phyloP scores from a whole-genome alignment of 495 filamentous ascomycete genomes.

The Hyaloscypha hepaticicola region DNA sequence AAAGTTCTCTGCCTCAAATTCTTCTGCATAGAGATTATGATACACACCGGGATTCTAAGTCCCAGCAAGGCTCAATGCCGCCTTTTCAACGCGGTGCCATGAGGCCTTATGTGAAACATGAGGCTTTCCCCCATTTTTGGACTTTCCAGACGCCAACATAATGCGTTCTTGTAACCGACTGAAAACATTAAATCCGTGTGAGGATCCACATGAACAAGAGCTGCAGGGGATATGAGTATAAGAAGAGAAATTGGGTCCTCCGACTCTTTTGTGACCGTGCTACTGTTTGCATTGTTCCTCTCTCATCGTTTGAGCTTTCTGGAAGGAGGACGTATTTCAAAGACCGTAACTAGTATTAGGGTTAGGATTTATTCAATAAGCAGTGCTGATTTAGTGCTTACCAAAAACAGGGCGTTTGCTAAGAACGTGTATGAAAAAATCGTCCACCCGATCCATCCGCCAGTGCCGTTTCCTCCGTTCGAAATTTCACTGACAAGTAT shows the following conservation, averaged over 20 bases:
- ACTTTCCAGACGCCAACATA: constrained; percentile 3
- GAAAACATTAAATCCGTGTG: constrained; percentile 35
- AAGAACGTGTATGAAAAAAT: constrained; percentile 88
- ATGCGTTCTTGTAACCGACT: constrained; percentile 15
- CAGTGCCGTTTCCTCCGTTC: constrained; percentile 73
- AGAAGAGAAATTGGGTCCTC: constrained; percentile 91
- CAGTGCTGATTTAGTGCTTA: constrained; percentile 43
- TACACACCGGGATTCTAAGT: background rate
- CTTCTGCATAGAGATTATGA: background rate
- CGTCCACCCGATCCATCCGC: constrained; percentile 83
- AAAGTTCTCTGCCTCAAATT: background rate
- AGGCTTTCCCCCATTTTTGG: background rate
- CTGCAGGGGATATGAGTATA: constrained; percentile 93
- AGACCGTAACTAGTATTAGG: constrained; percentile 73
- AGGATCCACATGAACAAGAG: constrained; percentile 94
- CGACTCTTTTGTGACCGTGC: constrained; percentile 80
- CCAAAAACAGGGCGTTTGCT: constrained; percentile 94
- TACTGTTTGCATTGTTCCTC: constrained; percentile 73
- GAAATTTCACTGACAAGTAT: constrained; percentile 73
- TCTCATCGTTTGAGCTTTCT: constrained; percentile 65
- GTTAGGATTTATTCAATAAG: constrained; percentile 11
- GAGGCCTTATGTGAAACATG: background rate
- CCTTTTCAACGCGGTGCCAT: background rate
- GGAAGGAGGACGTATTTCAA: constrained; percentile 94
- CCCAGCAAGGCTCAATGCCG: background rate